phyloP scores from a whole-genome alignment of 257 asterid species.

The Petunia axillaris region DNA sequence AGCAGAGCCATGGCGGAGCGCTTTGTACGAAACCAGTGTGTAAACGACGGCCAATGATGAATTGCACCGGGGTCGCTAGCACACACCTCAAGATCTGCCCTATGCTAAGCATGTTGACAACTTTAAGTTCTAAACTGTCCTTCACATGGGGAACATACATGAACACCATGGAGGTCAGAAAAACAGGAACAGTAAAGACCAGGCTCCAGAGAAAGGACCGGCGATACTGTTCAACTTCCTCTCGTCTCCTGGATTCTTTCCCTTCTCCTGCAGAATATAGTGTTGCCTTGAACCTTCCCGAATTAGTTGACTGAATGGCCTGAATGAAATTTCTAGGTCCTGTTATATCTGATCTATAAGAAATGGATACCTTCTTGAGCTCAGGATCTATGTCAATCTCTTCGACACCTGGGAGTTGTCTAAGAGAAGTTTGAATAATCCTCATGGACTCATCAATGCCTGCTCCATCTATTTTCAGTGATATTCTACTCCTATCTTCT shows the following conservation, averaged over 20 bases:
- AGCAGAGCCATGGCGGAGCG: conserved; percentile 45
- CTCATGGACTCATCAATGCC: conserved; percentile 30
- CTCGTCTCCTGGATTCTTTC: conserved; percentile 36
- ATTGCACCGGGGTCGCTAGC: conserved; percentile 47
- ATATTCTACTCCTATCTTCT: conserved; percentile 39
- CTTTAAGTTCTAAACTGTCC: conserved; percentile 43
- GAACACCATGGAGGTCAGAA: conserved; percentile 48
- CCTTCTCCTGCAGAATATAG: conserved; percentile 43
- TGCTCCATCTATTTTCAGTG: conserved; percentile 45
- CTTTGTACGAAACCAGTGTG: conserved; percentile 44
- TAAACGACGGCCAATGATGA: conserved; percentile 50
- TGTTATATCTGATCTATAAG: conserved; percentile 42
- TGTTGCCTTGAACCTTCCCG: conserved; percentile 43
- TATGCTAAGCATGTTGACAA: conserved; percentile 42
- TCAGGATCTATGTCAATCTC: conserved; percentile 36
- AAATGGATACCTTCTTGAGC: conserved; percentile 35
- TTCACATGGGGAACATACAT: conserved; percentile 47
- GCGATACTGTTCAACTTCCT: conserved; percentile 37
- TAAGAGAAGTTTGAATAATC: conserved; percentile 37
- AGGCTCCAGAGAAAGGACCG: conserved; percentile 48
- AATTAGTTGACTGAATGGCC: conserved; percentile 41
- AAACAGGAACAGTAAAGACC: conserved; percentile 46
- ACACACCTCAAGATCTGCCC: conserved; percentile 46
- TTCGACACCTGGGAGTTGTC: conserved; percentile 43
- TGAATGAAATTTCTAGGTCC: conserved; percentile 49